Conservation (phyloP, 176 grass and related monocot species). For the Paspalum notatum region DNA sequence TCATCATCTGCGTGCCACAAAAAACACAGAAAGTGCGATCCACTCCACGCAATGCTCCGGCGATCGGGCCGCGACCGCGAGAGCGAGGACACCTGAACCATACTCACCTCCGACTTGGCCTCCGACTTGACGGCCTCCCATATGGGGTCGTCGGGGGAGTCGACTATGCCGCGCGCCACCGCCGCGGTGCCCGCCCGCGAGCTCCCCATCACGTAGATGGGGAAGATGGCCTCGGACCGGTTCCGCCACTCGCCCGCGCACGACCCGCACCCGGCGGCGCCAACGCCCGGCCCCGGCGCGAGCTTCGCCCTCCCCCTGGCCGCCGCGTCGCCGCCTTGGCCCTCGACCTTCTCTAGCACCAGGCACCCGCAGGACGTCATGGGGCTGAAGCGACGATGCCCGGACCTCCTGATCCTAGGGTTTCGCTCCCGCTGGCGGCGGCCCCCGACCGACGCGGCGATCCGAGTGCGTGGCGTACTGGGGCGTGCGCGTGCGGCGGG, state of each 20-base stretch:
- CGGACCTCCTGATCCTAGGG: background rate
- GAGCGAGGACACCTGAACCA: background rate
- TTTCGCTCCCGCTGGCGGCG: constrained; percentile 30
- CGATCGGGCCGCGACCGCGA: background rate
- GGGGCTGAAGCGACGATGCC: background rate
- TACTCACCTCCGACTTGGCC: constrained; percentile 79
- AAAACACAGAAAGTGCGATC: background rate
- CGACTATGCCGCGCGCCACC: constrained; percentile 52
- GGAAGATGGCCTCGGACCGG: constrained; percentile 79
- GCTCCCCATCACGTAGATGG: constrained; percentile 86
- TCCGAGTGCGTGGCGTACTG: background rate
- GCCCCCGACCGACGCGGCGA: constrained; percentile 4
- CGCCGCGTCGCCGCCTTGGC: constrained; percentile 44
- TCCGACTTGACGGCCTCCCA: constrained; percentile 87
- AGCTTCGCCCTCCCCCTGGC: constrained; percentile 41
- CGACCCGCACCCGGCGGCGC: constrained; percentile 26
- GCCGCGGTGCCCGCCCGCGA: constrained; percentile 52
- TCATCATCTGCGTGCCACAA: background rate
- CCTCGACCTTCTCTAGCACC: constrained; percentile 64
- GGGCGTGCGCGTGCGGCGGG: background rate
- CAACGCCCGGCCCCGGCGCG: background rate
- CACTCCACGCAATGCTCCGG: background rate
- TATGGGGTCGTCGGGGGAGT: constrained; percentile 74
- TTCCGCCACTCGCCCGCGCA: constrained; percentile 48
- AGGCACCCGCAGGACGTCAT: constrained; percentile 83